Percentiles rank a stretch among this genome's conserved stretches.
phyloP scores from a whole-genome alignment of 305 asterid genomes.

The Solanum chacoense region DNA sequence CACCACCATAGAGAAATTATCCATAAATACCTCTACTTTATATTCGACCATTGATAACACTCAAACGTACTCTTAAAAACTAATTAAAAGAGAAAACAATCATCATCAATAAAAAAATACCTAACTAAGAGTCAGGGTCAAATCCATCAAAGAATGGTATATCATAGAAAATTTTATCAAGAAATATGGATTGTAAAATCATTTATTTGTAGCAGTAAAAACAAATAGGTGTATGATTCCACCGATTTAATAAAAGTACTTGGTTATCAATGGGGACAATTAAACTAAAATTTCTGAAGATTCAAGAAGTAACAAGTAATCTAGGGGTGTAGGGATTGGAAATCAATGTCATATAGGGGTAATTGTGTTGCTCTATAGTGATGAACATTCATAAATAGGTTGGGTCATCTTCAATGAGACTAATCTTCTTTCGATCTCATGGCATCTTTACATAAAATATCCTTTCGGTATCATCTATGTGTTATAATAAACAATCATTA shows the following conservation, averaged over 20 bases:
- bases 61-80: background rate
- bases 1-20: no score
- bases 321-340: background rate
- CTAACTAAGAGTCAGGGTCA: background rate
- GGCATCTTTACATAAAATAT: background rate
- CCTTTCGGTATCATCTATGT: background rate
- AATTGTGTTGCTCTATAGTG: background rate
- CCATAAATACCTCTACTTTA: no score
- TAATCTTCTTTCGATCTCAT: background rate
- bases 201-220: background rate
- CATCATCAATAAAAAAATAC: background rate
- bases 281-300: background rate
- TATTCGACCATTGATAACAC: background rate
- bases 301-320: background rate
- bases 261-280: background rate
- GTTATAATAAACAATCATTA: no score
- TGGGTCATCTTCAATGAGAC: background rate
- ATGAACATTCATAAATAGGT: background rate
- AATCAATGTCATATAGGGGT: background rate
- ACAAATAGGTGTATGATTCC: background rate
- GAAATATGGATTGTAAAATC: background rate
- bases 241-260: no score
- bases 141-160: background rate
- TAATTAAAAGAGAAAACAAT: background rate
- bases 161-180: background rate